These are phyloP conservation scores for Pythium dissimile DNA, from an alignment of 352 stramenopile species.

Conservation along the genomic window DNA sequence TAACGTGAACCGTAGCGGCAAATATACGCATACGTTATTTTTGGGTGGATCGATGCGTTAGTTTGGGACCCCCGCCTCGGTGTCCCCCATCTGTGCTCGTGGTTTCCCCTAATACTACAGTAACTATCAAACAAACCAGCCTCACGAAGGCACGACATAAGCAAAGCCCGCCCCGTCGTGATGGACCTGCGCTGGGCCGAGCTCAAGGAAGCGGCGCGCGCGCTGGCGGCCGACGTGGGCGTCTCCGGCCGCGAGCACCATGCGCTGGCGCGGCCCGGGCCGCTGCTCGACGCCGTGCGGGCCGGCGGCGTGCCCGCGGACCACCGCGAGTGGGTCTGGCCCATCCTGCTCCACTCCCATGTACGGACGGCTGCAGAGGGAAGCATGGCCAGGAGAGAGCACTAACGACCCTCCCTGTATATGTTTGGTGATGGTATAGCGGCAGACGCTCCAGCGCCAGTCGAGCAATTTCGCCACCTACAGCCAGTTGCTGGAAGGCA, in stretches of 20 bases:
- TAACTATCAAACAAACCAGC: too few species aligned
- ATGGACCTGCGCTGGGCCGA: constrained; percentile 43
- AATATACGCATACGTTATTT: constrained; percentile 4
- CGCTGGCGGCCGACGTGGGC: constrained; percentile 53
- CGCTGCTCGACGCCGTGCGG: constrained; percentile 50
- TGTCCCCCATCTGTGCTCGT: neutral
- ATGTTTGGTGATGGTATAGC: constrained; percentile 29
- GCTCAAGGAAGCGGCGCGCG: constrained; percentile 54
- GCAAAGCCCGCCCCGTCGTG: neutral
- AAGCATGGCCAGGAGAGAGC: neutral
- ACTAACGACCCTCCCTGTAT: too few species aligned
- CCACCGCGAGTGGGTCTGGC: constrained; percentile 80
- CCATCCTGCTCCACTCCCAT: constrained; percentile 62
- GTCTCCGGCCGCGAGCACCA: constrained; percentile 64
- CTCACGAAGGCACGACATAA: neutral
- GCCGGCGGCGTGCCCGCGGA: constrained; percentile 52
- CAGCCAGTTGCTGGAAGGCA: constrained; percentile 42
- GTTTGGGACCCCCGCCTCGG: neutral
- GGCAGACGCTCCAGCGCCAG: constrained; percentile 56
- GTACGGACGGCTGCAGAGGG: constrained; percentile 1
- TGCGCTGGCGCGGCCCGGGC: constrained; percentile 41
- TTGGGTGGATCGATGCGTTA: neutral
- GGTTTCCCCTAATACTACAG: neutral
- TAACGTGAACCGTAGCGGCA: too few species aligned
- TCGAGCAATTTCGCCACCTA: constrained; percentile 43